phyloP scores from a whole-genome alignment of 805 yeast species.

The Saturnispora gosingensis region DNA sequence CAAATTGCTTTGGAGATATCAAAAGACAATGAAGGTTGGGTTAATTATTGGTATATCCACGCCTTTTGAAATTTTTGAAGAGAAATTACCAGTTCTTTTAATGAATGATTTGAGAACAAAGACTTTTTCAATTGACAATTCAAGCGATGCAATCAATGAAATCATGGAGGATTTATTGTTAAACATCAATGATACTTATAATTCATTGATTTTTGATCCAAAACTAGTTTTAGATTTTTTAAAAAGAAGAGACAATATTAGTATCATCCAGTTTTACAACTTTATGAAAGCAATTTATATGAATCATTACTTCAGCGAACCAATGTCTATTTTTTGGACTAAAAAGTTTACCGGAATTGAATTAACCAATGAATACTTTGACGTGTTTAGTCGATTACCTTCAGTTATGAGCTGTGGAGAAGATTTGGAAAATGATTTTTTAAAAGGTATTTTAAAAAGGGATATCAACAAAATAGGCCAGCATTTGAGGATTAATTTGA shows the following conservation, averaged over 20 bases:
- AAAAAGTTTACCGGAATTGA: slow-evolving; percentile 21
- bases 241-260: slow-evolving; percentile 18
- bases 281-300: slow-evolving; percentile 27
- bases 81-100: slow-evolving; percentile 23
- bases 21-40: slow-evolving; percentile 13
- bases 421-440: slow-evolving; percentile 14
- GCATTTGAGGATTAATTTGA: slow-evolving; percentile 18
- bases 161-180: slow-evolving; percentile 27
- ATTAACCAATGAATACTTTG: slow-evolving; percentile 18
- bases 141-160: slow-evolving; percentile 23
- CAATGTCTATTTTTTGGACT: slow-evolving; percentile 27
- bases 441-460: slow-evolving; percentile 15
- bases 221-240: slow-evolving; percentile 22
- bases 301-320: slow-evolving; percentile 29
- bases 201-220: slow-evolving; percentile 28
- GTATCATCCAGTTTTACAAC: slow-evolving; percentile 24
- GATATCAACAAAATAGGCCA: slow-evolving; percentile 18
- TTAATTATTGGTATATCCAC: slow-evolving; percentile 28
- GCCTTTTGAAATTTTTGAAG: slow-evolving; percentile 27
- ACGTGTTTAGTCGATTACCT: slow-evolving; percentile 22
- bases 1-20: slow-evolving; percentile 18
- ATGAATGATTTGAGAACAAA: slow-evolving; percentile 19
- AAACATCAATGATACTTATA: slow-evolving; percentile 24
- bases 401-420: slow-evolving; percentile 18
- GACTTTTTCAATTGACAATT: slow-evolving; percentile 25